A percentile compares a stretch with the other conserved stretches of the same genome.
Conservation (phyloP, 2,329 filamentous ascomycete genomes). For the Venturia carpophila region DNA sequence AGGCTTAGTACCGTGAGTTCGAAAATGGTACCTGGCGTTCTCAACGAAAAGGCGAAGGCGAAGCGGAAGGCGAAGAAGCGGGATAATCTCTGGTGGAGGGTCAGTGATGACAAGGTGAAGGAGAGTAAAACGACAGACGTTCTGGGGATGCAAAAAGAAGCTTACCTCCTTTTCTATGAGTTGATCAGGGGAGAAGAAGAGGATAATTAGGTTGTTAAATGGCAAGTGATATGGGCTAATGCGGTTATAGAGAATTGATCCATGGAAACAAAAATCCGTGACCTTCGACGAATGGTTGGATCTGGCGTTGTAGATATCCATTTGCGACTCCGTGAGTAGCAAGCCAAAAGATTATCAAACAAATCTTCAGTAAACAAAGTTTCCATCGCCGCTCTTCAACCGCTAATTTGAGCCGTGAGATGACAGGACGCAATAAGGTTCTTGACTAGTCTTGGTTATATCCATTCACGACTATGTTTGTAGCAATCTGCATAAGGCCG, state of each 20-base stretch:
- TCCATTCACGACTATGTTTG: too few relatives aligned
- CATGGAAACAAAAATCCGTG: neutral
- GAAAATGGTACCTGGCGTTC: slow-evolving; percentile 19
- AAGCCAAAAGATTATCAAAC: too few relatives aligned
- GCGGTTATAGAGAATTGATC: neutral
- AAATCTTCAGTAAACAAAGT: too few relatives aligned
- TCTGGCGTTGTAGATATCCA: too few relatives aligned
- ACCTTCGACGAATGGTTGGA: too few relatives aligned
- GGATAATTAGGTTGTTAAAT: neutral
- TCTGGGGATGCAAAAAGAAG: slow-evolving; percentile 86
- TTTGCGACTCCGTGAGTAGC: too few relatives aligned
- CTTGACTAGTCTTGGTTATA: too few relatives aligned
- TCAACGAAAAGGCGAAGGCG: slow-evolving; percentile 22
- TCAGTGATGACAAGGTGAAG: slow-evolving; percentile 94
- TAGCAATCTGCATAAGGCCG: too few relatives aligned
- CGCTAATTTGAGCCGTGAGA: too few relatives aligned
- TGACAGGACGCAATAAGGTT: too few relatives aligned
- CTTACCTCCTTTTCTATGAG: slow-evolving; percentile 95
- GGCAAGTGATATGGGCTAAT: neutral
- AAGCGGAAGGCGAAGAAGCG: slow-evolving; percentile 51
- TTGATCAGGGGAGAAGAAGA: slow-evolving; percentile 43
- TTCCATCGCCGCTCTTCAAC: too few relatives aligned
- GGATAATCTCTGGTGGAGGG: slow-evolving; percentile 87
- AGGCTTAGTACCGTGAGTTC: slow-evolving; percentile 9
- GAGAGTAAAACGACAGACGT: slow-evolving; percentile 91